Percentiles rank a stretch among this genome's conserved stretches.
phyloP scores from a whole-genome alignment of 768 basidiomycete species.

The Botryobasidium botryosum region DNA sequence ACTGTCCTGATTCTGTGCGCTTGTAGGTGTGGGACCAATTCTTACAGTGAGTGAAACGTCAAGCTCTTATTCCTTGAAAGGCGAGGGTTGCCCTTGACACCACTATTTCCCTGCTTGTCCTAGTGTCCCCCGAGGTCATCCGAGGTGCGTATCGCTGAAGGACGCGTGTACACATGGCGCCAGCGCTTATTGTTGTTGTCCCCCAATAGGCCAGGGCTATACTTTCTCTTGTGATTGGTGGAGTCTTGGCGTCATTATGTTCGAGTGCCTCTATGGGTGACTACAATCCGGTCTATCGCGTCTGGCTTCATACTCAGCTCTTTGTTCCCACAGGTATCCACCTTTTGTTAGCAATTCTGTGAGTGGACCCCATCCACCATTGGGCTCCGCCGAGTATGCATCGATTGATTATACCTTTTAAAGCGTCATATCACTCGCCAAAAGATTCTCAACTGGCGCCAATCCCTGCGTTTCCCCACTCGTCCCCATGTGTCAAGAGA shows the following conservation, averaged over 20 bases:
- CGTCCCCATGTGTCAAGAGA: constrained; percentile 74
- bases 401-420: constrained; percentile 7
- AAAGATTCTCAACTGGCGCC: constrained; percentile 94
- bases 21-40: constrained; percentile 65
- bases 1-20: constrained; percentile 20
- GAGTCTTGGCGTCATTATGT: constrained; percentile 95
- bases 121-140: constrained; percentile 85
- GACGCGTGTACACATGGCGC: too few species aligned
- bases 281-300: constrained; percentile 20
- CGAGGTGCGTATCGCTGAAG: constrained; percentile 30
- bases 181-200: not conserved
- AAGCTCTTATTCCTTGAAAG: constrained; percentile 5
- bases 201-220: constrained; percentile 50
- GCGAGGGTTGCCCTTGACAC: not conserved
- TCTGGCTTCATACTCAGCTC: not conserved
- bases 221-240: constrained; percentile 96
- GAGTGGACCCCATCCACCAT: too few species aligned
- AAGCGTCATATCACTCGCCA: constrained; percentile 88
- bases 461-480: constrained; percentile 71
- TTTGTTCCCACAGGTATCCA: constrained; percentile 44
- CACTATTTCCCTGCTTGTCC: constrained; percentile 5
- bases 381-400: not conserved
- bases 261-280: constrained; percentile 83
- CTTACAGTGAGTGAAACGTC: constrained; percentile 46
- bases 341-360: constrained; percentile 93